Conservation (phyloP, 176 grass and related monocot species). For the Pharus latifolius region DNA sequence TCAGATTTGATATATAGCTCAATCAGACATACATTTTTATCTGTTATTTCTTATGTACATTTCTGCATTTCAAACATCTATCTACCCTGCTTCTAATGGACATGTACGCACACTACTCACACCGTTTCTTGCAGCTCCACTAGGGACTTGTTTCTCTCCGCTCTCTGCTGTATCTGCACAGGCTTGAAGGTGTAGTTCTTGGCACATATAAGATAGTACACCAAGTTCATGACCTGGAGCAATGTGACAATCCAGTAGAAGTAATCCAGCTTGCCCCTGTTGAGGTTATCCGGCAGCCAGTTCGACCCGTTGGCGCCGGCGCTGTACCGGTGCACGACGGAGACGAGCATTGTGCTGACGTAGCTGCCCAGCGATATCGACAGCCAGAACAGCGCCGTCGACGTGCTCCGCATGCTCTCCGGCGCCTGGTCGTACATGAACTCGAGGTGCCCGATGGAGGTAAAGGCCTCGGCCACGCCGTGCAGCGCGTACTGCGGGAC, state of each 20-base stretch:
- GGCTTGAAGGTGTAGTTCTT: slow-evolving; percentile 62
- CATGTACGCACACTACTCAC: background rate
- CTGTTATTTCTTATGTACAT: too few species aligned
- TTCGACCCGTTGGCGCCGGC: slow-evolving; percentile 33
- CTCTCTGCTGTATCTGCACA: slow-evolving; percentile 14
- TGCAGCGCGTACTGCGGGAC: slow-evolving; percentile 72
- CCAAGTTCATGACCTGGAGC: slow-evolving; percentile 47
- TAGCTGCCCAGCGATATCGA: slow-evolving; percentile 78
- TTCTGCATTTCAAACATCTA: slow-evolving; percentile 7
- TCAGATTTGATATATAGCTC: too few species aligned
- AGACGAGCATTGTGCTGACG: slow-evolving; percentile 54
- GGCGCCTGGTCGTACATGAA: slow-evolving; percentile 86
- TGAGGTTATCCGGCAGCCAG: slow-evolving; percentile 72
- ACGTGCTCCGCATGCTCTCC: slow-evolving; percentile 83
- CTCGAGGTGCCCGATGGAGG: slow-evolving; percentile 70
- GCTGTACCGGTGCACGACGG: slow-evolving; percentile 53
- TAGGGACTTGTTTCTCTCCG: background rate
- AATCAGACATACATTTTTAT: too few species aligned
- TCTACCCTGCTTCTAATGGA: background rate
- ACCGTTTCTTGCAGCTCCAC: slow-evolving; percentile 34
- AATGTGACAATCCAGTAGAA: slow-evolving; percentile 67
- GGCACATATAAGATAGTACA: slow-evolving; percentile 57
- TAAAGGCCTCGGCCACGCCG: slow-evolving; percentile 63
- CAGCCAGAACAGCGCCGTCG: slow-evolving; percentile 64
- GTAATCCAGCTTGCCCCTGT: slow-evolving; percentile 66